These are phyloP conservation scores for Candolleomyces eurysporus DNA, from an alignment of 768 basidiomycete species.

Conservation along the genomic window DNA sequence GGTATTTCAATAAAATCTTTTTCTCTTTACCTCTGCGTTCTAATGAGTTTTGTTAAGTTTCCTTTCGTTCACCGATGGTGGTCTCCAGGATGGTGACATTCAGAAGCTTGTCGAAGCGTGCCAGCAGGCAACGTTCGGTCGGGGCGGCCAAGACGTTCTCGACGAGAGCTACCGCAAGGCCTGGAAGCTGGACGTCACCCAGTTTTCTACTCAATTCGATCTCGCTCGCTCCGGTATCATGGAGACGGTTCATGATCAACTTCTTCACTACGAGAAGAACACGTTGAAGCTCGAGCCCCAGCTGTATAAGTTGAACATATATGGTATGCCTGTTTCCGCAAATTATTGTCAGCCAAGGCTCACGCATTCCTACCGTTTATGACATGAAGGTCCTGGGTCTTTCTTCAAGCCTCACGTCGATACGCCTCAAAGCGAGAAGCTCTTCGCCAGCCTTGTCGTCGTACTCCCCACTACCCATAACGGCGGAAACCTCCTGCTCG, in stretches of 20 bases:
- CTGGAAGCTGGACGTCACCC: conserved; percentile 18
- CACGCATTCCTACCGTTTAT: background rate
- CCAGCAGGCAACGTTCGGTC: conserved; percentile 23
- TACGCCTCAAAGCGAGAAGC: conserved; percentile 39
- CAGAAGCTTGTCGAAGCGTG: conserved; percentile 16
- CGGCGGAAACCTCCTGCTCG: conserved; percentile 43
- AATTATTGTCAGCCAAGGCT: background rate
- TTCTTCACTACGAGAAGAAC: conserved; percentile 15
- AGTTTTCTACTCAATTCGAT: conserved; percentile 20
- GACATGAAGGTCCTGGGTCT: conserved; percentile 31
- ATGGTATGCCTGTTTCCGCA: conserved; percentile 20
- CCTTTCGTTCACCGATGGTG: no score
- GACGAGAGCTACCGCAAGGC: conserved; percentile 28
- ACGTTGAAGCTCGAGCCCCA: conserved; percentile 23
- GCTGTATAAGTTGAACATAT: conserved; percentile 36
- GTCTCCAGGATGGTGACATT: no score
- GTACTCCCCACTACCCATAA: conserved; percentile 45
- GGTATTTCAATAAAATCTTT: no score
- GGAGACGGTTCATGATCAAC: conserved; percentile 10
- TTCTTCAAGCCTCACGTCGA: conserved; percentile 54
- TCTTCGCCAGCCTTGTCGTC: conserved; percentile 54
- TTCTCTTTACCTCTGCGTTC: no score
- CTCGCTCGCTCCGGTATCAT: conserved; percentile 10
- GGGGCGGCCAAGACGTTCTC: conserved; percentile 19
- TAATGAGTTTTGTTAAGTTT: no score